These are phyloP conservation scores for Colletotrichum tofieldiae DNA, from an alignment of 2,329 filamentous ascomycete genomes.

Conservation along the genomic window DNA sequence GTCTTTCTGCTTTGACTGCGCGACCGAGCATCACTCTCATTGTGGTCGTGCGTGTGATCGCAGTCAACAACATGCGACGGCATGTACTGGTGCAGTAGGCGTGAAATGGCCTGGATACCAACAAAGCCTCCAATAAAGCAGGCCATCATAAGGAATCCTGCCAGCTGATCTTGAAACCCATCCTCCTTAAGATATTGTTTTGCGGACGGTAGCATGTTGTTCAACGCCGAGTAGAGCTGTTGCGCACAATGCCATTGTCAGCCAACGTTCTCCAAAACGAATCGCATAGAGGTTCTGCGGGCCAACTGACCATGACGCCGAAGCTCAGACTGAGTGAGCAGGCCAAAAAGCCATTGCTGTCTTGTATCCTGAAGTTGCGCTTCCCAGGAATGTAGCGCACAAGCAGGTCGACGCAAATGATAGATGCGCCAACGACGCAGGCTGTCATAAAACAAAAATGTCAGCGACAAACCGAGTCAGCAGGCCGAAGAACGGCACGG, in stretches of 20 bases:
- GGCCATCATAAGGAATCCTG: slow-evolving; percentile 78
- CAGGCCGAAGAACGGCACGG: not conserved
- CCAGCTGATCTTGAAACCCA: slow-evolving; percentile 75
- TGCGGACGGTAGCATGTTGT: slow-evolving; percentile 92
- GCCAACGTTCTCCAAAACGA: not conserved
- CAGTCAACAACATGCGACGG: slow-evolving; percentile 87
- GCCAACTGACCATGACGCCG: slow-evolving; percentile 86
- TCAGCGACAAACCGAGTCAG: slow-evolving; percentile 38
- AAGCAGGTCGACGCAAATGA: slow-evolving; percentile 89
- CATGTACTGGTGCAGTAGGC: slow-evolving; percentile 80
- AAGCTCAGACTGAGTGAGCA: slow-evolving; percentile 93
- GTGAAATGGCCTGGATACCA: slow-evolving; percentile 82
- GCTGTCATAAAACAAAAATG: slow-evolving; percentile 55
- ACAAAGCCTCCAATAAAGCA: slow-evolving; percentile 82
- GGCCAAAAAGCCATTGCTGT: slow-evolving; percentile 90
- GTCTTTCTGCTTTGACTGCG: slow-evolving; percentile 42
- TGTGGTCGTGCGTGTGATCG: slow-evolving; percentile 80
- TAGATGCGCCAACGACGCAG: slow-evolving; percentile 81
- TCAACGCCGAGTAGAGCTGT: slow-evolving; percentile 91
- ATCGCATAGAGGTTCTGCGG: not conserved
- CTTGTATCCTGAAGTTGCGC: slow-evolving; percentile 86
- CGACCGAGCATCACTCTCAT: slow-evolving; percentile 51
- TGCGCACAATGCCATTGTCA: slow-evolving; percentile 22
- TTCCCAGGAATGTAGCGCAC: slow-evolving; percentile 81
- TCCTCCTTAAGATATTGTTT: slow-evolving; percentile 82